phyloP scores from a whole-genome alignment of 805 yeast genomes.

The Lipomyces orientalis region DNA sequence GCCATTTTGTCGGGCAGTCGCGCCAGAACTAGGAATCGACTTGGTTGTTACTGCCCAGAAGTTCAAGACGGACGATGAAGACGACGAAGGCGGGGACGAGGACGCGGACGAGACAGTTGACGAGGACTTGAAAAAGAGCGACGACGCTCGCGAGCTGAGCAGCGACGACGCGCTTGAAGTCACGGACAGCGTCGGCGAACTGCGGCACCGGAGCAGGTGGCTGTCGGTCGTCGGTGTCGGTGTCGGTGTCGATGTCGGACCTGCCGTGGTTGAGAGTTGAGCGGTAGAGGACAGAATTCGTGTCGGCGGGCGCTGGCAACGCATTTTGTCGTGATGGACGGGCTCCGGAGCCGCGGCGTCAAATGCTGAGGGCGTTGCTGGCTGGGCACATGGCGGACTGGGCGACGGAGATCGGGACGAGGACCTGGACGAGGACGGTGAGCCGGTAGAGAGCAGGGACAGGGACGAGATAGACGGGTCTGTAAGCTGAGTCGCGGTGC shows the following conservation, averaged over 20 bases:
- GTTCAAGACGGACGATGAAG: conserved; percentile 26
- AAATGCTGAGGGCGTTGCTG: background rate
- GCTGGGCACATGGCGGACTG: background rate
- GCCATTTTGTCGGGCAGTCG: background rate
- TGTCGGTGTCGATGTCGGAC: background rate
- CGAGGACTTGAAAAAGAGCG: conserved; percentile 20
- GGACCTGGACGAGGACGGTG: conserved; percentile 6
- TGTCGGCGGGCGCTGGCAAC: background rate
- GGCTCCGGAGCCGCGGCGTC: conserved; percentile 3
- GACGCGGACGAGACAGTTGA: conserved; percentile 25
- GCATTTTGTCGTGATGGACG: conserved; percentile 6
- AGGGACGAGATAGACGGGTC: background rate
- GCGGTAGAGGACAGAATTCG: background rate
- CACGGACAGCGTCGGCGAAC: conserved; percentile 13
- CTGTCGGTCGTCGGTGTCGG: background rate
- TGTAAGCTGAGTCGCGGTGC: background rate
- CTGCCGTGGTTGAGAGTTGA: background rate
- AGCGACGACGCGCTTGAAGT: conserved; percentile 7
- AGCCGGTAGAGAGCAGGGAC: conserved; percentile 1
- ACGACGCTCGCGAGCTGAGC: conserved; percentile 1
- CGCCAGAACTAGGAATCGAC: background rate
- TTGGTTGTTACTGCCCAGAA: conserved; percentile 18
- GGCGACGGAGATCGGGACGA: conserved; percentile 9
- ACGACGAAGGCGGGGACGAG: conserved; percentile 25
- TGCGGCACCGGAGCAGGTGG: conserved; percentile 17